Base-by-base conservation (phyloP, 441 rosid genomes). In the Arabidopsis hybrid region DNA sequence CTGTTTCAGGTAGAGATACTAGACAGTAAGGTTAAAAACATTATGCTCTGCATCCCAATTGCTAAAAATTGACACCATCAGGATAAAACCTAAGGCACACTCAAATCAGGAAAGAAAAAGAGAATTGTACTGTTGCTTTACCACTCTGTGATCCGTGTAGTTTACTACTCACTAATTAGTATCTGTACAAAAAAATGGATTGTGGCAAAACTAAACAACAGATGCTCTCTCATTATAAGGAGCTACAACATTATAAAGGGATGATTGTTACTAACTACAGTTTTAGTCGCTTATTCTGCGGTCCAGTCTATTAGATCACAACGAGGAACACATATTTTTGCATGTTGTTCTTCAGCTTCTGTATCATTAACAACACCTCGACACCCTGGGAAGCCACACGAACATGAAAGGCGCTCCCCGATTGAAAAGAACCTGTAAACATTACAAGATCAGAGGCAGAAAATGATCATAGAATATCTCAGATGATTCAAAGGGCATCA, bases 331-430 rank as follows among this genome's bases (percentile, higher is more conserved):
- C 58, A 64, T 39, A 87, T 79, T 83, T 84, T 85, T 29, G 89
- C 75, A 31, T 75, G 82, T 83, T 79, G 97, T 83, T 85, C 93
- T 87, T 90, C 97, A 0, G 98, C 88, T 80, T 93, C 96, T 31
- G 79, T 84, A 74, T 93, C 97, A 80, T 93, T 91, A 52, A 93
- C 98, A 68, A 93, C 87, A 46, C 98, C 98, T 46, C 98, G 85
- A 72, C 98, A 93, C 66, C 93, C 80, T 32, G 87, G 86, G 73
- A 85, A 88, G 69, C 97, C 96, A 76, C 98, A 93, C 43, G 87
- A 90, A 79, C 98, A 91, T 57, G 94, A 78, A 35, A 93, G 82
- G 61, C 79, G 89, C 74, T 88, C 97, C 65, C 89, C 98, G 56
- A 89, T 88, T 68, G 98, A 91, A 83, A 91, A 87, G 81, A 93